phyloP scores from a whole-genome alignment of 352 stramenopile genomes.

The Phytophthora gonapodyides region DNA sequence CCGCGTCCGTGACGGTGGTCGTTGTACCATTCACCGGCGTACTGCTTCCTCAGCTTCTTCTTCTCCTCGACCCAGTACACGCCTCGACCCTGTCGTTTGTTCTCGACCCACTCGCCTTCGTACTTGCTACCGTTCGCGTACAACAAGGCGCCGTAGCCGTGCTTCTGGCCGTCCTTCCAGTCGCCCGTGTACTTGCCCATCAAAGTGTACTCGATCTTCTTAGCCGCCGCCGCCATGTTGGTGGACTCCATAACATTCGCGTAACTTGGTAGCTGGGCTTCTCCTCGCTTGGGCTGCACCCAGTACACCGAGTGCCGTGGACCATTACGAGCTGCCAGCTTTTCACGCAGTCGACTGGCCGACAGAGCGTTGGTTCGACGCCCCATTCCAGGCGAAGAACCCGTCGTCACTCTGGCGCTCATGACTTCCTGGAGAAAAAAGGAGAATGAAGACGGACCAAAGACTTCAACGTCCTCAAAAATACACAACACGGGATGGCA shows the following conservation, averaged over 20 bases:
- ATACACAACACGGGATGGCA: slow-evolving; percentile 26
- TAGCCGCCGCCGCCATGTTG: slow-evolving; percentile 41
- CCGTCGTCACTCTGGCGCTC: slow-evolving; percentile 21
- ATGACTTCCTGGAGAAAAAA: slow-evolving; percentile 1
- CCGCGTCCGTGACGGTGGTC: slow-evolving; percentile 80
- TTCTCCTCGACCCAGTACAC: slow-evolving; percentile 85
- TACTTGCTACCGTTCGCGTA: slow-evolving; percentile 93
- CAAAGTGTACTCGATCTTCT: slow-evolving; percentile 65
- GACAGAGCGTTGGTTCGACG: slow-evolving; percentile 31
- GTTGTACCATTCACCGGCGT: slow-evolving; percentile 77
- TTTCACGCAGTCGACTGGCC: slow-evolving; percentile 55
- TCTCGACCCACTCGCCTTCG: slow-evolving; percentile 84
- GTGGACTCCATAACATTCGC: slow-evolving; percentile 42
- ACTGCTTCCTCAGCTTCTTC: slow-evolving; percentile 78
- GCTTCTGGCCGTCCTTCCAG: slow-evolving; percentile 93
- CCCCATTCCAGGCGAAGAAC: slow-evolving; percentile 8
- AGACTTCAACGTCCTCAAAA: slow-evolving; percentile 30
- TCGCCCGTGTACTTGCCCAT: slow-evolving; percentile 92
- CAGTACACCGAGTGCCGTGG: slow-evolving; percentile 82
- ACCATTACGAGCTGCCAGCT: slow-evolving; percentile 65
- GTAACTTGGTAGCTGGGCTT: slow-evolving; percentile 36
- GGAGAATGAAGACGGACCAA: slow-evolving; percentile 12
- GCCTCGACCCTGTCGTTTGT: slow-evolving; percentile 79
- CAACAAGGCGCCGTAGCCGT: slow-evolving; percentile 90
- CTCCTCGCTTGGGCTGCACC: slow-evolving; percentile 56